These are phyloP conservation scores for Ampelomyces quisqualis DNA, from an alignment of 2,329 filamentous ascomycete genomes.

Conservation along the genomic window DNA sequence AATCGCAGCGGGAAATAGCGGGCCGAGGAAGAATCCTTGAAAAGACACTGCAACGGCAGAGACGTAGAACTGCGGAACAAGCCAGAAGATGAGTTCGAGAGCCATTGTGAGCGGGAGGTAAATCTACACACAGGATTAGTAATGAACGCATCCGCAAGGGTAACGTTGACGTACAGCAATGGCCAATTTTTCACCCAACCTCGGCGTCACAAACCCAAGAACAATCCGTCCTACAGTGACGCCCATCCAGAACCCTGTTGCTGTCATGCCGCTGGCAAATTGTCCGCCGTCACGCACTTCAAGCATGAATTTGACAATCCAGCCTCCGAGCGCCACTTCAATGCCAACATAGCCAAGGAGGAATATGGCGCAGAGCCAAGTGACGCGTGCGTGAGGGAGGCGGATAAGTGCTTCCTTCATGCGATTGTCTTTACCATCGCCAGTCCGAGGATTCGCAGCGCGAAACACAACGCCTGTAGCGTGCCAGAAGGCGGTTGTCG, in stretches of 20 bases:
- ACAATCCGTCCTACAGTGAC: slow-evolving; percentile 72
- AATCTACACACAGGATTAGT: slow-evolving; percentile 33
- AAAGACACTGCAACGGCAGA: slow-evolving; percentile 70
- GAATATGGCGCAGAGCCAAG: slow-evolving; percentile 74
- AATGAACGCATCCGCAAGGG: too few species aligned
- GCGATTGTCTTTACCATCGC: slow-evolving; percentile 50
- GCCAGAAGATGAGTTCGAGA: slow-evolving; percentile 75
- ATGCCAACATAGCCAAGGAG: slow-evolving; percentile 76
- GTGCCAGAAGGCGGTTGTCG: slow-evolving; percentile 61
- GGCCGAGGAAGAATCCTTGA: slow-evolving; percentile 77
- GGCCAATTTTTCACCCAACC: slow-evolving; percentile 67
- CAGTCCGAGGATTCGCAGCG: slow-evolving; percentile 49
- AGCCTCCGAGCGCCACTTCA: slow-evolving; percentile 75
- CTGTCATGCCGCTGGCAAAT: slow-evolving; percentile 73
- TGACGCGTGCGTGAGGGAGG: slow-evolving; percentile 54
- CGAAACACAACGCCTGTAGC: slow-evolving; percentile 62
- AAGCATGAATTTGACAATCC: slow-evolving; percentile 85
- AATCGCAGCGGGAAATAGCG: slow-evolving; percentile 74
- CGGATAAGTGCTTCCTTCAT: slow-evolving; percentile 54
- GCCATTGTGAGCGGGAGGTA: slow-evolving; percentile 66
- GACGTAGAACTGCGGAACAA: slow-evolving; percentile 73
- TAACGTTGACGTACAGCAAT: slow-evolving; percentile 42
- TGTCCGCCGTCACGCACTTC: slow-evolving; percentile 66
- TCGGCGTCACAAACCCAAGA: slow-evolving; percentile 74
- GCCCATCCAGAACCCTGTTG: slow-evolving; percentile 82